Base-by-base conservation (phyloP, 23 red algal genomes). In the Gracilaria vermiculophylla region DNA sequence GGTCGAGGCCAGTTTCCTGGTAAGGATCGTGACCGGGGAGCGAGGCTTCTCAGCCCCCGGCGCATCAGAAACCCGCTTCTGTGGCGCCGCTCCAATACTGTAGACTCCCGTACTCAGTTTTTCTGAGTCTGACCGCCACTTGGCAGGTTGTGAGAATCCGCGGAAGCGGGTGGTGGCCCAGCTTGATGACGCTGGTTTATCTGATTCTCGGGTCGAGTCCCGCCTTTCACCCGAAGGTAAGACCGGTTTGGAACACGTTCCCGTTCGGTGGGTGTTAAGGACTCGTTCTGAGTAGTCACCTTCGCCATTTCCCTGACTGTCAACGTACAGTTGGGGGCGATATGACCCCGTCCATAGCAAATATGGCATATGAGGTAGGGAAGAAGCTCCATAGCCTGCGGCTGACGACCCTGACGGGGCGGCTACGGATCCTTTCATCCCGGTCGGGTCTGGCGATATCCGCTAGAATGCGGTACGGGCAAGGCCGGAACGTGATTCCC, bases 331-430 rank as follows among this genome's bases (percentile, higher is more conserved):
- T 67, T 39, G 17, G 79, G 56, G 7, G 79, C 24, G 13, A 83
- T 69, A 21, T 83, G 61, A 2, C 79, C 79, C 7, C 4, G 33
- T 28, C 15, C 11, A 15, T 83, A 66, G 28, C 79, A 83, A 16
- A 43, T 39, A 66, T 83, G 79, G 13, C 53, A 83, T 25, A 83
- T 83, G 33, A 67, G 10, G 21, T 45, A 24, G 13, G 29, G 55
- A 51, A 49, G 14, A 17, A 12, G 2, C 17, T 76, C 23, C 0
- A 31, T 8, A 20, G 28, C 12, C 8, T 9, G 70, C 28, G 70
- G 12, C 8, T 33, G 7, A 0, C 27, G 6, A 11, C 23, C 4
- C 70, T 76, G 42, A 29, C 25, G 37, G 5, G 9, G 70, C 2
- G 48, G 21, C 12, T 49, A 16, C 4, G 39, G n/a, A 16, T 76